Base-by-base conservation (phyloP, 225 moss, liverwort and hornwort genomes). In the Pseudoscleropodium purum region DNA sequence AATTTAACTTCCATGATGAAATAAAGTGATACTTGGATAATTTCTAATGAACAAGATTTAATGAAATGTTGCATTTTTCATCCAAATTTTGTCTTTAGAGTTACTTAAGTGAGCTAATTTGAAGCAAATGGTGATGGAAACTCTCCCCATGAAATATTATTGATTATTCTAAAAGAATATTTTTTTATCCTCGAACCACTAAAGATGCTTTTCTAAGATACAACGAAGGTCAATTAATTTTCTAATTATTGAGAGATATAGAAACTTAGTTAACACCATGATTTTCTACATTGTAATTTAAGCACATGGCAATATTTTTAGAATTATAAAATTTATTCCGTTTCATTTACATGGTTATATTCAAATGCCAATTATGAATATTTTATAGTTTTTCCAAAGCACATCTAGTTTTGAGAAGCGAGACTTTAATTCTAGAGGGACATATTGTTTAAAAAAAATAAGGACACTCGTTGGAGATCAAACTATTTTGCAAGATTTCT, bases 241-340 rank as follows among this genome's bases (percentile, higher is more conserved):
- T 17, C 2, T 29, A 29, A 43, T 43, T 27, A 43, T 16, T 41
- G 27, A 27, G 9, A 73, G 15, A 29, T 29, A 29, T 43, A 26
- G 9, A 43, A 43, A 43, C 1, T 27, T 29, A 16, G 0, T 26
- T 43, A 43, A 5, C 6, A 73, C 18, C 4, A 6, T 75, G 19
- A 31, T 31, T 43, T 27, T 29, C 17, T 74, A 74, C 3, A 29
- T 10, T 45, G 29, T 45, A 29, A 45, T 43, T 10, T 5, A 29
- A 74, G 2, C 6, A 27, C 17, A 10, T 45, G 6, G 10, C 6
- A 45, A 29, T 74, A n/a, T 6, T 23, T 37, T 68, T 2, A 37
- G 1, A 68, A 23, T 0, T 13, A 69, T 4, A 13, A 69, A 23
- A 69, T 7, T 69, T 69, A 4, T 69, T 69, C n/a, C 0, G 0